phyloP scores from a whole-genome alignment of 2,329 filamentous ascomycete genomes.

The Colletotrichum sublineola region DNA sequence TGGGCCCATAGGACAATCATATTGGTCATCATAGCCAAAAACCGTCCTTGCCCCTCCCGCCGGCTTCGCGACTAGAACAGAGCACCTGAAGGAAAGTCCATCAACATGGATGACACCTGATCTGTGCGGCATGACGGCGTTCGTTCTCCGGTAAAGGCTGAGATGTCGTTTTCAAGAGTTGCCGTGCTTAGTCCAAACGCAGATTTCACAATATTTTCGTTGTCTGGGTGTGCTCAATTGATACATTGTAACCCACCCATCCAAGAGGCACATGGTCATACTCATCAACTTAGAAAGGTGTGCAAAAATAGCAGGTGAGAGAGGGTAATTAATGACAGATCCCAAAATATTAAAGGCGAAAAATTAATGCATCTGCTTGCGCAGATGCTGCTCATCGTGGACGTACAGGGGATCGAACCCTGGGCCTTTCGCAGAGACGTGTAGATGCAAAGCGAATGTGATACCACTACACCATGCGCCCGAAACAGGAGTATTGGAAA shows the following conservation, averaged over 20 bases:
- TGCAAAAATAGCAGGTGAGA: neutral
- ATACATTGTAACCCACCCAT: neutral
- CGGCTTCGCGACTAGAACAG: neutral
- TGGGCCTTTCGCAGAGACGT: conserved; percentile 20
- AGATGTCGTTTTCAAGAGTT: neutral
- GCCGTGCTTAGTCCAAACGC: neutral
- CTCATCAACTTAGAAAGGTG: neutral
- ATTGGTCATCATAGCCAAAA: too few relatives aligned
- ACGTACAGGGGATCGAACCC: conserved; percentile 28
- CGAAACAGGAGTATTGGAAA: neutral
- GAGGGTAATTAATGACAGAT: too few relatives aligned
- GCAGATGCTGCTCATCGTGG: neutral
- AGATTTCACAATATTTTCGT: neutral
- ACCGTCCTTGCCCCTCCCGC: neutral
- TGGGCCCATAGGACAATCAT: too few relatives aligned
- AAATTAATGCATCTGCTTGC: rapidly evolving
- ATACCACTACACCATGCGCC: conserved; percentile 24
- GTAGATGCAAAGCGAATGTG: conserved; percentile 20
- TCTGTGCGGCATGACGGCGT: neutral
- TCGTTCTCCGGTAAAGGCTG: neutral
- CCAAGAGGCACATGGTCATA: neutral
- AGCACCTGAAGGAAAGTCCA: neutral
- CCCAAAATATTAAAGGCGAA: too few relatives aligned
- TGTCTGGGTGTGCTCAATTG: neutral
- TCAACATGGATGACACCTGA: neutral